Base-by-base conservation (phyloP, 208 protist species). In the Wallacemonas sp. region DNA sequence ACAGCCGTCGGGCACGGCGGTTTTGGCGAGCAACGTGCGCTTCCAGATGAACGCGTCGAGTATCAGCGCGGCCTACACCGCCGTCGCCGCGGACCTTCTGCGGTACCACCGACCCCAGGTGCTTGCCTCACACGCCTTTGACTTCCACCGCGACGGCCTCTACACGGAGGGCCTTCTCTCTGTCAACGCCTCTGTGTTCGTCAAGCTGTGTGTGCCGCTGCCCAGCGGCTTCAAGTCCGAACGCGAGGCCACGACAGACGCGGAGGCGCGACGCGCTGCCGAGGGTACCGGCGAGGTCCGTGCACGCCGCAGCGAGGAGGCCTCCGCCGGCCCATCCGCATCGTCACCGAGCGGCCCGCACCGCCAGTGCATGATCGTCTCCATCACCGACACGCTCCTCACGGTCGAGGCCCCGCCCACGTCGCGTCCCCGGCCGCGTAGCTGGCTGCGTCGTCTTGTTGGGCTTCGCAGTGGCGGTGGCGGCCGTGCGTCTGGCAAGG, bases 121-220 rank as follows among this genome's bases (percentile, higher is more conserved):
- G 9, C 69, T 74, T 61, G 26, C 68, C 16, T 65, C 68, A 16
- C 69, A 80, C 68, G 39, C 68, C 36, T 78, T 88, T 47, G 78
- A 79, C 36, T 94, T 92, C 67, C 65, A 81, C 64, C 67, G 69
- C 24, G 76, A 86, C 34, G 71, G 62, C 21, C 64, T 38, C 21
- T 36, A 72, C 60, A 71, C 82, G 6, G 70, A 64, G 8, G 89
- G 83, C 0, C 66, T 69, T 16, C 63, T 95, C 8, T 74, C 74
- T 0, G 74, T 91, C 39, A 95, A 95, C 49, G 89, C 83, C 1
- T 92, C 89, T 1, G 81, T 95, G 4, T 82, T 90, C 54, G 58
- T 95, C 58, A 83, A 85, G 65, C 57, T 91, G 30, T 94, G 88
- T 64, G 70, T 81, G 3, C 70, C 73, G 1, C 56, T 61, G 55